Conservation (phyloP, 2,329 filamentous ascomycete genomes). For the Pyrenochaeta sp. region DNA sequence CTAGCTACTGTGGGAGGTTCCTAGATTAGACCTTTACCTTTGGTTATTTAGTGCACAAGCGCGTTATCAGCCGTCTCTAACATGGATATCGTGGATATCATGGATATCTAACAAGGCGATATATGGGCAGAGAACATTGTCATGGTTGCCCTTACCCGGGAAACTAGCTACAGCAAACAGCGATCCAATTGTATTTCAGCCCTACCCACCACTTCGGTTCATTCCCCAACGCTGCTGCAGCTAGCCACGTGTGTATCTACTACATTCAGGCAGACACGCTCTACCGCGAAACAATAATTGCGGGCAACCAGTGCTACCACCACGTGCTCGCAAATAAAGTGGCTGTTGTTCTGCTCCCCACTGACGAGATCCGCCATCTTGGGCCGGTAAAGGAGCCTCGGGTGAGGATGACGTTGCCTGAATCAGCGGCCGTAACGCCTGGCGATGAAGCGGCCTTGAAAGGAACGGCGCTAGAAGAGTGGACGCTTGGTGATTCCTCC, state of each 20-base stretch:
- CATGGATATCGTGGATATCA: no score
- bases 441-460: slow-evolving; percentile 4
- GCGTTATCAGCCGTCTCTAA: no score
- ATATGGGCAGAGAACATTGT: no score
- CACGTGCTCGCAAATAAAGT: slow-evolving; percentile 1
- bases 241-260: slow-evolving; percentile 40
- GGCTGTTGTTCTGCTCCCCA: background rate
- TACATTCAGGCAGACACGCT: slow-evolving; percentile 4
- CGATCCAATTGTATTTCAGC: slow-evolving; percentile 39
- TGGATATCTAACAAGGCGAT: no score
- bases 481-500: background rate
- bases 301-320: background rate
- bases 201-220: slow-evolving; percentile 40
- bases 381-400: slow-evolving; percentile 3
- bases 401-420: slow-evolving; percentile 12
- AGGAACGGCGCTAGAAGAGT: slow-evolving; percentile 19
- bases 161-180: background rate
- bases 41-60: no score
- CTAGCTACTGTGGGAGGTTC: no score
- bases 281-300: background rate
- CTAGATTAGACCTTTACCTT: no score
- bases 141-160: no score
- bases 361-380: background rate
- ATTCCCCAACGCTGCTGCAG: slow-evolving; percentile 37
- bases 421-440: slow-evolving; percentile 7